Evolutionary conservation across 192 early-diverging fungal genomes (phyloP), one percentile per base, ranked within the genome.

Genomic region (Rhizophagus prolifer): DNA sequence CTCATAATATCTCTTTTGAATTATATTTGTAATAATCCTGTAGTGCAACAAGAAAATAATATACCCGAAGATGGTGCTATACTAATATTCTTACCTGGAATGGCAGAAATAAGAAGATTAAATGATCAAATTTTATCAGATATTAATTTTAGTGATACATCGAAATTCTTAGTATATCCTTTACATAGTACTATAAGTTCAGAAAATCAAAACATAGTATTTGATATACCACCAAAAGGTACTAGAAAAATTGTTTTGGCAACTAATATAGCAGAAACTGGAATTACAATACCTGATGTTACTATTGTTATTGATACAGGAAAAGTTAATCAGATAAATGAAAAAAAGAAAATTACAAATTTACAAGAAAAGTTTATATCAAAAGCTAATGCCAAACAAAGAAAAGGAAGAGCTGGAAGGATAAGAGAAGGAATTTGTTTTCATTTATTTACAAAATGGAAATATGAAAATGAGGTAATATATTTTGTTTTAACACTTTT

Each of bases 321-420:
- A 13, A 87, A 87, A 79, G 92, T 91, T 23, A 95, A 93, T 76
- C 88, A 91, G 60, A 82, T 93, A 41, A 86, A 93, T 68, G 83
- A 88, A 67, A 86, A 89, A 72, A 84, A 87, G 36, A 60, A 86
- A 38, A 81, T 92, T 4, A 91, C 89, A 1, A 81, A 83, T 3
- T 66, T 94, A n/a, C 74, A 86, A 25, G 88, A 94, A 74, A 87
- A 84, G 14, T 90, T 86, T 72, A 83, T 92, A n/a, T 87, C 90
- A 9, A 86, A 82, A 58, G 91, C 94, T 1, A 93, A 92, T 74
- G 88, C 82, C 9, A 78, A 79, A 25, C 93, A 94, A 70, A 82
- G 96, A 16, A 82, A 90, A 28, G 96, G 95, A 9, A 89, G 95
- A 58, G 96, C 96, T 4, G 96, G 96, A 13, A 85, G 96, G 30